phyloP scores from a whole-genome alignment of 2,329 filamentous ascomycete genomes.

The Cladosporium sphaerospermum region DNA sequence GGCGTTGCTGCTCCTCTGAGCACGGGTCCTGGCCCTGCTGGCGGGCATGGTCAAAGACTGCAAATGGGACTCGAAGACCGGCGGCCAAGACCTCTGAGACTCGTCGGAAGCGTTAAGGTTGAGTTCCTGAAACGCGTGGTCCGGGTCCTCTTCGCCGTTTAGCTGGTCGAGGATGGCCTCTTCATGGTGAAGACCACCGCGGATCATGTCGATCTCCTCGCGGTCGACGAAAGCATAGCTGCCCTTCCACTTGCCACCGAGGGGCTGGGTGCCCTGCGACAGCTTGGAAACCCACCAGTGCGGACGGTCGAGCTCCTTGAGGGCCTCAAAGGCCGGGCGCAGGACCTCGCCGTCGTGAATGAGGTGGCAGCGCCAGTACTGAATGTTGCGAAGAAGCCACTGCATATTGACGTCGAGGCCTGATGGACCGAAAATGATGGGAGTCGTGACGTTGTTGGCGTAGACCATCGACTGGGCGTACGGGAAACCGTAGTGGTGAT shows the following conservation, averaged over 20 bases:
- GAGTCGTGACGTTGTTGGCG: constrained; percentile 24
- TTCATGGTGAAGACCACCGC: constrained; percentile 14
- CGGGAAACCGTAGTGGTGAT: constrained; percentile 32
- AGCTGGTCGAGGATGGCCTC: constrained; percentile 25
- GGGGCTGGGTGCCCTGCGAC: constrained; percentile 1
- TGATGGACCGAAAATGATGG: constrained; percentile 37
- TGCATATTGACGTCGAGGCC: constrained; percentile 38
- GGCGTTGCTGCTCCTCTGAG: constrained; percentile 23
- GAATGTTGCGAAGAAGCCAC: constrained; percentile 43
- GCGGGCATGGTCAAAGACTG: constrained; percentile 27
- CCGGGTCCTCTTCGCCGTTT: constrained; percentile 26
- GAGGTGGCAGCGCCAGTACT: constrained; percentile 51
- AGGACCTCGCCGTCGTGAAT: constrained; percentile 32
- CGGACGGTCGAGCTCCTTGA: constrained; percentile 35
- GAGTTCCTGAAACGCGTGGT: constrained; percentile 26
- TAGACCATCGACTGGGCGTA: constrained; percentile 44
- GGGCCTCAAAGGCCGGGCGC: constrained; percentile 32
- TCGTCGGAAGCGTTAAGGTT: constrained; percentile 19
- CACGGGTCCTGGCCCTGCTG: constrained; percentile 24
- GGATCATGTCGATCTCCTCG: constrained; percentile 24
- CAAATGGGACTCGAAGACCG: constrained; percentile 36
- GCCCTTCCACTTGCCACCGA: constrained; percentile 46
- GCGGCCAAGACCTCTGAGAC: constrained; percentile 29
- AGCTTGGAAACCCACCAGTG: constrained; percentile 26
- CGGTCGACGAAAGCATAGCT: constrained; percentile 40